Evolutionary conservation across 202 grass and related monocot species (phyloP).

Genomic region (Digitaria exilis): DNA sequence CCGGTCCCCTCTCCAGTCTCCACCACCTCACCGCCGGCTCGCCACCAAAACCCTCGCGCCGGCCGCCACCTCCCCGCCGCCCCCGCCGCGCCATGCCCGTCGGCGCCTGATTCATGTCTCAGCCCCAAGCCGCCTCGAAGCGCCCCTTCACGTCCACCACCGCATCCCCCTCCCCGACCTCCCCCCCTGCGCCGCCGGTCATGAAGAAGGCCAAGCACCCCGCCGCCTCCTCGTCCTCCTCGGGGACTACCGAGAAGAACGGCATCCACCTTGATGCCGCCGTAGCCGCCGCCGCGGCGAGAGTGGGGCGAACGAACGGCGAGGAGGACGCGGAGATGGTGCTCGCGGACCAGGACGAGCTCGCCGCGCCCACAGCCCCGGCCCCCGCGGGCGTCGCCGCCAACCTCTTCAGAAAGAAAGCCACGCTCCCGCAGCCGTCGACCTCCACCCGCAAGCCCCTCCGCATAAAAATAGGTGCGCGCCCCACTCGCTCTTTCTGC

Average conservation of each 20-base stretch:
- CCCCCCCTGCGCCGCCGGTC: slow-evolving; percentile 35
- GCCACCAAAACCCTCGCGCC: slow-evolving; percentile 43
- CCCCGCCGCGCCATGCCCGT: slow-evolving; percentile 41
- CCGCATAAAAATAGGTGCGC: slow-evolving; percentile 82
- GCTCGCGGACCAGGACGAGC: slow-evolving; percentile 74
- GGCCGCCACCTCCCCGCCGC: slow-evolving; percentile 17
- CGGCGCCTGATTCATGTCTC: slow-evolving; percentile 58
- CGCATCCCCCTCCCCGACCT: slow-evolving; percentile 13
- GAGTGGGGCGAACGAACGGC: slow-evolving; percentile 37
- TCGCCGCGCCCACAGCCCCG: slow-evolving; percentile 31
- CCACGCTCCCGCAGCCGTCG: slow-evolving; percentile 80
- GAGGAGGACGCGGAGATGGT: slow-evolving; percentile 66
- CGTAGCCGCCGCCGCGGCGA: background rate
- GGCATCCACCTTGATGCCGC: slow-evolving; percentile 49
- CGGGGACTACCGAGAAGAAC: slow-evolving; percentile 59
- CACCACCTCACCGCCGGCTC: slow-evolving; percentile 35
- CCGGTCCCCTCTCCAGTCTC: slow-evolving; percentile 25
- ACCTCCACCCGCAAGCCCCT: slow-evolving; percentile 74
- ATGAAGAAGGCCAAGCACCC: slow-evolving; percentile 80
- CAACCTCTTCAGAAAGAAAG: slow-evolving; percentile 95
- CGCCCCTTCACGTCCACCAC: slow-evolving; percentile 46
- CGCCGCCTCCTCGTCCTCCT: slow-evolving; percentile 27
- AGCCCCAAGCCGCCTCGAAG: slow-evolving; percentile 57
- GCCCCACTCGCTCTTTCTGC: background rate
- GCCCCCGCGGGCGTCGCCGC: slow-evolving; percentile 57